Percentiles rank a stretch among this genome's conserved stretches.
Evolutionary conservation across 2,329 filamentous ascomycete species (phyloP).

Genomic region (Alternaria tenuissima): DNA sequence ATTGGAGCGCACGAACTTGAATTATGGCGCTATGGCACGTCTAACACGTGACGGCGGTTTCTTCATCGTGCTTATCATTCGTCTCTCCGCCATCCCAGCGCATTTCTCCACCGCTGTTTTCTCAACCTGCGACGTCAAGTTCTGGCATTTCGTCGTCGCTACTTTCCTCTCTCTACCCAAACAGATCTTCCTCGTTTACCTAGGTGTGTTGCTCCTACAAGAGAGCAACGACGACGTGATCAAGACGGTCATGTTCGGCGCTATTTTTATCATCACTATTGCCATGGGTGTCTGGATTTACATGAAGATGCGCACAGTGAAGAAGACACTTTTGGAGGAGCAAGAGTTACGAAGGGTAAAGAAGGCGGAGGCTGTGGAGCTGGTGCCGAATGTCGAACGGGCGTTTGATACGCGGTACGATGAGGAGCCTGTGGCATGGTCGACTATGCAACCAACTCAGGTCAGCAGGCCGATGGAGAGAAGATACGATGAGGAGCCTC

Average conservation of each 20-base stretch:
- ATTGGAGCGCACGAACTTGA: constrained; percentile 47
- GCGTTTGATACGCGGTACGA: constrained; percentile 31
- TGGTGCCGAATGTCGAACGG: constrained; percentile 28
- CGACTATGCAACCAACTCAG: constrained; percentile 28
- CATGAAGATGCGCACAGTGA: constrained; percentile 45
- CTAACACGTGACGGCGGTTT: constrained; percentile 47
- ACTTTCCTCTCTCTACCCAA: constrained; percentile 47
- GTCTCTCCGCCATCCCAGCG: constrained; percentile 45
- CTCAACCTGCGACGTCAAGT: constrained; percentile 49
- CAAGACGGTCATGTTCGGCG: constrained; percentile 44
- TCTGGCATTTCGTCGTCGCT: constrained; percentile 47
- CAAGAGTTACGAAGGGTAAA: background rate
- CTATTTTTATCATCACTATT: constrained; percentile 41
- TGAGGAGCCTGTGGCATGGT: constrained; percentile 27
- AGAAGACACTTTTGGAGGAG: constrained; percentile 43
- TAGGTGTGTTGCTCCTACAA: constrained; percentile 45
- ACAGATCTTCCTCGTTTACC: constrained; percentile 48
- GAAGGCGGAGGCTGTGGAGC: constrained; percentile 22
- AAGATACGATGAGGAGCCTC: constrained; percentile 16
- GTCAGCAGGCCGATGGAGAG: constrained; percentile 6
- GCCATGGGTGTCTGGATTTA: constrained; percentile 45
- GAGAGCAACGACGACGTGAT: constrained; percentile 33
- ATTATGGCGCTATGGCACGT: constrained; percentile 48
- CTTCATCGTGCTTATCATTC: constrained; percentile 46
- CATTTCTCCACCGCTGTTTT: constrained; percentile 49